Evolutionary conservation across 768 basidiomycete species (phyloP).

Genomic region (Coprinopsis marcescibilis): DNA sequence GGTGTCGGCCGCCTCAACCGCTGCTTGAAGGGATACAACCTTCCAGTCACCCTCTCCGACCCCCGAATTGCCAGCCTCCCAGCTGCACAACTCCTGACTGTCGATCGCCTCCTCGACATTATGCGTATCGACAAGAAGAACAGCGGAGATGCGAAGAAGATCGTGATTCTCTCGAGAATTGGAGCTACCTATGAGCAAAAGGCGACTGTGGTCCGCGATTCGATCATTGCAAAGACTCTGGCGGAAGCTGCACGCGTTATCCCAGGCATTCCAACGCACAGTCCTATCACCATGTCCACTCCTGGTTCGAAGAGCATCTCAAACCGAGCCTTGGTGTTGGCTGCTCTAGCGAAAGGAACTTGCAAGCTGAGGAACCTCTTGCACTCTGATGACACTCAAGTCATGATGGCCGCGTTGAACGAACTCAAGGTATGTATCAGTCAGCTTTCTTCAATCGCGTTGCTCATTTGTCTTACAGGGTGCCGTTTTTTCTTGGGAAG

Average conservation of each 20-base stretch:
- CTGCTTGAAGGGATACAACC: constrained; percentile 84
- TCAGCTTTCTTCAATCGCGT: constrained; percentile 1
- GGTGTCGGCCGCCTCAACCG: constrained; percentile 86
- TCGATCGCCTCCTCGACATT: constrained; percentile 81
- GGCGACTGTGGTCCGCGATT: constrained; percentile 81
- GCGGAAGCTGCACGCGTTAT: constrained; percentile 75
- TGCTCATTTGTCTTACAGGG: constrained; percentile 47
- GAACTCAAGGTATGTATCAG: constrained; percentile 66
- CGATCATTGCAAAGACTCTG: constrained; percentile 75
- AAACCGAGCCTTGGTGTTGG: constrained; percentile 89
- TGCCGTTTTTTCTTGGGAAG: constrained; percentile 91
- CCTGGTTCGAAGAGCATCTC: constrained; percentile 97
- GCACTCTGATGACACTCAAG: constrained; percentile 97
- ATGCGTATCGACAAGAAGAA: constrained; percentile 99
- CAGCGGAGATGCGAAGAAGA: constrained; percentile 84
- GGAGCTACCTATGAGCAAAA: constrained; percentile 90
- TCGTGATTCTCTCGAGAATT: constrained; percentile 87
- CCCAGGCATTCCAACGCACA: constrained; percentile 54
- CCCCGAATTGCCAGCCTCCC: constrained; percentile 71
- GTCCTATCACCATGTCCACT: constrained; percentile 72
- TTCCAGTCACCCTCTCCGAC: constrained; percentile 79
- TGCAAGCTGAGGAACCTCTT: constrained; percentile 86
- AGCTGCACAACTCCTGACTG: constrained; percentile 63
- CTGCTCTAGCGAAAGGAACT: constrained; percentile 84
- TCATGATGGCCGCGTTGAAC: constrained; percentile 94